Base-by-base conservation (phyloP, 2,329 filamentous ascomycete genomes). In the Penicillium sp. region DNA sequence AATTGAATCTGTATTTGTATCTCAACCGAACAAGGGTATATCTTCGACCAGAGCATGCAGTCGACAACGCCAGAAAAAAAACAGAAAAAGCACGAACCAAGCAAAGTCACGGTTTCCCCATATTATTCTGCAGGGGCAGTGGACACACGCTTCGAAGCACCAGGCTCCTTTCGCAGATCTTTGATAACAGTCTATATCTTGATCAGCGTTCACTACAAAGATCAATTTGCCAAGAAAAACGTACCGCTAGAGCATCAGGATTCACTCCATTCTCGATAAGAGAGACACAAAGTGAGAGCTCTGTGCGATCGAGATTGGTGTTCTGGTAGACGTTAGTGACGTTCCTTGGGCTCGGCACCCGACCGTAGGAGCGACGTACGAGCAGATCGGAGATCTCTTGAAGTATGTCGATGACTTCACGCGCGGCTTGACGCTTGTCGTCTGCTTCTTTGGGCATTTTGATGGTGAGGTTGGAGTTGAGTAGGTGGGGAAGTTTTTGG, bases 221-320 rank as follows among this genome's bases (percentile, higher is more conserved):
- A 29, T 36, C 47, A 7, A 13, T 8, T 27, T 27, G 34, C 21
- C 2, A 9, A 40, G 11, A 43, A 39, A 36, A 34, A 78, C 91
- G 69, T 82, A 97, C 94, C 22, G 93, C 92, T 31, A 99, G 80
- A 1, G 93, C 94, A 72, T 97, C 93, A 0, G 94, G 94, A 70
- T 96, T 96, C 29, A 97, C 91, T 13, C 94, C 94, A 69, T 96
- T 96, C 76, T 99, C 94, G 65, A 99, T 95, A 74, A 99, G 84
- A 50, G 92, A 96, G 56, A 97, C 93, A 75, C 94, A 99, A 59
- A 97, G 90, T 3, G 92, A 96, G 16, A 99, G 81, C 18, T 92
- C 92, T 50, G 92, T 88, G 31, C 93, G 87, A 74, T 97, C 92
- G 43, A 99, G 86, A 61, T 96, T 86, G 58, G 93, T 96, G 77